A percentile compares a stretch with the other conserved stretches of the same genome.
These are phyloP conservation scores for Geoglossum cookeanum DNA, from an alignment of 2,329 filamentous ascomycete genomes.

Conservation along the genomic window DNA sequence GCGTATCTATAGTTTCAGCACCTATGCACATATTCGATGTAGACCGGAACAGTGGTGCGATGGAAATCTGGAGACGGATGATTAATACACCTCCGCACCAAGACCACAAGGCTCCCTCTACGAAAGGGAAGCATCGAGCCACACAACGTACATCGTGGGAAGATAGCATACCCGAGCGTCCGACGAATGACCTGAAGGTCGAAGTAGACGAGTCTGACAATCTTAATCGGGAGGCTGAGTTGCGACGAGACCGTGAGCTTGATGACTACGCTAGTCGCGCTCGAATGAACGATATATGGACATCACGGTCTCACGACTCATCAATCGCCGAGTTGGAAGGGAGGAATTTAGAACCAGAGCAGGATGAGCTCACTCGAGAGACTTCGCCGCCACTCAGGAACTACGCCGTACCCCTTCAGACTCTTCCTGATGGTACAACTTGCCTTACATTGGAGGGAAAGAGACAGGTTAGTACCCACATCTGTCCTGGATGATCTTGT, in stretches of 20 bases:
- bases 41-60: slow-evolving; percentile 20
- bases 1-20: slow-evolving; percentile 8
- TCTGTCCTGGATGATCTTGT: neutral
- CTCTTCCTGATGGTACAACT: neutral
- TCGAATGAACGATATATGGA: neutral
- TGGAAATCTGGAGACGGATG: slow-evolving; percentile 17
- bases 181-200: neutral
- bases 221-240: neutral
- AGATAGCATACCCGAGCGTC: neutral
- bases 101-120: neutral
- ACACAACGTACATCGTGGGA: neutral
- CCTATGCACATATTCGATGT: slow-evolving; percentile 29
- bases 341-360: neutral
- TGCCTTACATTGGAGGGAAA: slow-evolving; percentile 7
- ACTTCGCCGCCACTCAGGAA: neutral
- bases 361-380: slow-evolving; percentile 3
- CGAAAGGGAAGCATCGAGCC: neutral
- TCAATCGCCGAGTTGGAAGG: neutral
- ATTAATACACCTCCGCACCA: neutral
- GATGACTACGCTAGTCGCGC: neutral
- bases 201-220: neutral
- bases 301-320: neutral
- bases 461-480: slow-evolving; percentile 3
- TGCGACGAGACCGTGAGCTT: neutral
- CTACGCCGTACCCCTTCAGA: neutral